Evolutionary conservation across 371 early-diverging fungal species (phyloP).

Genomic region (Encephalitozoon hellem): DNA sequence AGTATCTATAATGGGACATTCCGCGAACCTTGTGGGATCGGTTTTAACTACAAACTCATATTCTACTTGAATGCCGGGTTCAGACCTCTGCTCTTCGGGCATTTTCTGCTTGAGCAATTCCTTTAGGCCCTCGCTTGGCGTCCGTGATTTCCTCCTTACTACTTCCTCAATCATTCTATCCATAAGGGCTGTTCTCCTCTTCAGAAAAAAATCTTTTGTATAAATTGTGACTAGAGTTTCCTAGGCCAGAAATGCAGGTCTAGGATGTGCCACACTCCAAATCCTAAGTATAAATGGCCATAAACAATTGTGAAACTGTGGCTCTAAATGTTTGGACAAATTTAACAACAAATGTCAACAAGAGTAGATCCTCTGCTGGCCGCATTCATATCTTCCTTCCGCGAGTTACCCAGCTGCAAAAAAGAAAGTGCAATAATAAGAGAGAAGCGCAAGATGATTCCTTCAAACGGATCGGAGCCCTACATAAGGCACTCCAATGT

Average conservation of each 20-base stretch:
- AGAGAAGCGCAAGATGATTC: constrained; percentile 1
- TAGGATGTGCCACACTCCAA: neutral
- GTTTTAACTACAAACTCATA: neutral
- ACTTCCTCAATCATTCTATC: constrained; percentile 36
- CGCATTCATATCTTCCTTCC: constrained; percentile 7
- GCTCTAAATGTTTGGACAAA: neutral
- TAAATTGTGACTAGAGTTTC: neutral
- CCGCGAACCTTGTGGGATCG: neutral
- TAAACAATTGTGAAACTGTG: constrained; percentile 15
- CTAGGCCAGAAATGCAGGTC: neutral
- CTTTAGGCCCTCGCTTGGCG: neutral
- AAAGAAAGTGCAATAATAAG: neutral
- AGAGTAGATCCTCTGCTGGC: constrained; percentile 4
- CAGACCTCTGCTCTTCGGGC: neutral
- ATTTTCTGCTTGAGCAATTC: neutral
- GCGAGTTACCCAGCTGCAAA: neutral
- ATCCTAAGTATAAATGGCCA: neutral
- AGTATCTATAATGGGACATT: neutral
- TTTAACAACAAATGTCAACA: constrained; percentile 4
- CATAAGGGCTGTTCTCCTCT: neutral
- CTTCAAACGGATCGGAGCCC: neutral
- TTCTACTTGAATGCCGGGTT: neutral
- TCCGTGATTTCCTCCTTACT: neutral
- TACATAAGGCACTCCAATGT: constrained; percentile 12
- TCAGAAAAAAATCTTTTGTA: constrained; percentile 5